Evolutionary conservation across 148 eudicot species (phyloP).

Genomic region (Chenopodium album): DNA sequence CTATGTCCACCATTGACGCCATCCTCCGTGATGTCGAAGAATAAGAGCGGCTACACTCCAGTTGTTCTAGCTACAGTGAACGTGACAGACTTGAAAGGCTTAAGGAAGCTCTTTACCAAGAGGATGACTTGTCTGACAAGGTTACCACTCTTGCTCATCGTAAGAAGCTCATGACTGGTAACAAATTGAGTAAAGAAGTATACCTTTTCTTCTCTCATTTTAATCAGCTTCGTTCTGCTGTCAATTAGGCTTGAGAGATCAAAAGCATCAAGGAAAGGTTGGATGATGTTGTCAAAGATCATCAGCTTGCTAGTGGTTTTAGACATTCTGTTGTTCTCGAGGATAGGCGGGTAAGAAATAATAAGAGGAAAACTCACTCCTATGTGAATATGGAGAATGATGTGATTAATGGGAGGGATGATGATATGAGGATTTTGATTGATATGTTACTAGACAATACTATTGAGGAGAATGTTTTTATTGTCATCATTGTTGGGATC

Average conservation of each 20-base stretch:
- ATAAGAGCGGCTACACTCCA: neutral
- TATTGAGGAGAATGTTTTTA: slow-evolving; percentile 1
- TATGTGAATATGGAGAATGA: slow-evolving; percentile 17
- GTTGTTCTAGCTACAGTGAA: neutral
- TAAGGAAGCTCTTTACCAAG: neutral
- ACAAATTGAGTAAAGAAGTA: too few species aligned
- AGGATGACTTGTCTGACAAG: neutral
- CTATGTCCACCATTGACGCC: slow-evolving; percentile 10
- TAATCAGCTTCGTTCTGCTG: neutral
- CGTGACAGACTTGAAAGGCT: neutral
- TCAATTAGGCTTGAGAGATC: neutral
- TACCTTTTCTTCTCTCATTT: neutral
- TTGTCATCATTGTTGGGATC: slow-evolving; percentile 31
- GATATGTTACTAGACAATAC: neutral
- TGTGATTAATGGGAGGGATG: slow-evolving; percentile 34
- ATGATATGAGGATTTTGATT: neutral
- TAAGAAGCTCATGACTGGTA: neutral
- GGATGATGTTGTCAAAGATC: slow-evolving; percentile 6
- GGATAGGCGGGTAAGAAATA: neutral
- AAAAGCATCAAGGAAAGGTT: slow-evolving; percentile 3
- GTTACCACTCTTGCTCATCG: neutral
- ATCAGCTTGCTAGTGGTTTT: neutral
- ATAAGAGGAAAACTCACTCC: slow-evolving; percentile 14
- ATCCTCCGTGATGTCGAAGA: slow-evolving; percentile 16
- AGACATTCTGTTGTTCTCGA: neutral